Evolutionary conservation across 495 filamentous ascomycete genomes (phyloP).

Genomic region (Hypoxylon cercidicola): DNA sequence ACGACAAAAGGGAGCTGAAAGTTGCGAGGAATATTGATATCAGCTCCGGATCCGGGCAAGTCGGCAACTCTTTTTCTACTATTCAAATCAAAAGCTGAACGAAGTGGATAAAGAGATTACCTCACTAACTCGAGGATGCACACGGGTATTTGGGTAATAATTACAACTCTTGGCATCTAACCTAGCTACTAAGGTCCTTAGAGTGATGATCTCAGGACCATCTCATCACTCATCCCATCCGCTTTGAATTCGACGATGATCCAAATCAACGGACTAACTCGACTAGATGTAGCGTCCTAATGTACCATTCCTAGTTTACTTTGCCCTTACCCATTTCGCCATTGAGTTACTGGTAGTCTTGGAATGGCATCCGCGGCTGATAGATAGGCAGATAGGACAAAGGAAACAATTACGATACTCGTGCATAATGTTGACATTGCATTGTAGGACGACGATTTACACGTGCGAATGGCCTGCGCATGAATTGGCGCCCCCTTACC

Average conservation of each 20-base stretch:
- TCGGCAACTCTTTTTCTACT: too few species aligned
- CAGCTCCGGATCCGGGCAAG: too few species aligned
- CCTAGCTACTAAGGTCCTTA: too few species aligned
- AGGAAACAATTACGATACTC: too few species aligned
- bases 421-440: slow-evolving; percentile 13
- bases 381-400: too few species aligned
- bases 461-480: background rate
- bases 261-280: slow-evolving; percentile 34
- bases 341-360: background rate
- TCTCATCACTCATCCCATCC: slow-evolving; percentile 38
- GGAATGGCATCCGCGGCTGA: background rate
- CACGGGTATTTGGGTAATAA: slow-evolving; percentile 18
- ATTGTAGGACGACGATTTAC: slow-evolving; percentile 5
- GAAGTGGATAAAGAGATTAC: slow-evolving; percentile 2
- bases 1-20: background rate
- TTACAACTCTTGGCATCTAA: slow-evolving; percentile 35
- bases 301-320: slow-evolving; percentile 8
- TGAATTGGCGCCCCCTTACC: slow-evolving; percentile 13
- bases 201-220: slow-evolving; percentile 39
- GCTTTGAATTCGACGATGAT: slow-evolving; percentile 34
- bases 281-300: slow-evolving; percentile 4
- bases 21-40: too few species aligned
- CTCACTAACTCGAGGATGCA: background rate
- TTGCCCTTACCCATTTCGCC: slow-evolving; percentile 5
- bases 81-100: background rate